Evolutionary conservation across 2,329 filamentous ascomycete species (phyloP), one percentile per base, ranked within the genome.

Genomic region (Penicillium sp.): DNA sequence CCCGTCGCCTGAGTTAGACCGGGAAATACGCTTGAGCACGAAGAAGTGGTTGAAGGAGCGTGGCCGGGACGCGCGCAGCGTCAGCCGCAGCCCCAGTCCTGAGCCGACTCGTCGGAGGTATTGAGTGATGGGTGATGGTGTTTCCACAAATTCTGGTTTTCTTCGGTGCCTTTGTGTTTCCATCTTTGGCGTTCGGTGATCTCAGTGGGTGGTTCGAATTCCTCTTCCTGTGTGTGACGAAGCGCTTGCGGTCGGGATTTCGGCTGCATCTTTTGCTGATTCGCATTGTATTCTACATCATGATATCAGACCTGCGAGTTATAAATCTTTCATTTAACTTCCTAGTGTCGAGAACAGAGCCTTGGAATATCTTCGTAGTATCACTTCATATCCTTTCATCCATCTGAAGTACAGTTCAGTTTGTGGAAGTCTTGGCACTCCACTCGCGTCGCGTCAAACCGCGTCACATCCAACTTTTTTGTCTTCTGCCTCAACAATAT

Each of bases 11-110:
- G 91, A 97, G 73, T 75, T 98, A 60, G 93, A 98, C 52, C 76
- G 85, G 54, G 93, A 98, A 59, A 70, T 98, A 59, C 83, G 86
- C 54, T 78, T 97, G 58, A 82, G 82, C 61, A 97, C 91, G 53
- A 95, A 95, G 80, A 97, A 97, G 78, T 97, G 91, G 90, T 75
- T 97, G 65, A 87, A 87, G 75, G 74, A 82, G 72, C 79, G 89
- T 51, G 91, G 89, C 16, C 78, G 86, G 60, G 91, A 96, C 72
- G 84, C 85, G 64, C 81, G 89, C 70, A 95, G 88, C 68, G 81
- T 83, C 54, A 86, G 76, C 55, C 80, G 88, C 63, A 95, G 87
- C 66, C 89, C 90, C 0, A 93, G 86, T 58, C 91, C 91, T 3
- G 89, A 95, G 69, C 87, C 89, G 5, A 81, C 83, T 51, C 81